Evolutionary conservation across 2,329 filamentous ascomycete genomes (phyloP).

Genomic region (Cephalotrichum gorgonifer): DNA sequence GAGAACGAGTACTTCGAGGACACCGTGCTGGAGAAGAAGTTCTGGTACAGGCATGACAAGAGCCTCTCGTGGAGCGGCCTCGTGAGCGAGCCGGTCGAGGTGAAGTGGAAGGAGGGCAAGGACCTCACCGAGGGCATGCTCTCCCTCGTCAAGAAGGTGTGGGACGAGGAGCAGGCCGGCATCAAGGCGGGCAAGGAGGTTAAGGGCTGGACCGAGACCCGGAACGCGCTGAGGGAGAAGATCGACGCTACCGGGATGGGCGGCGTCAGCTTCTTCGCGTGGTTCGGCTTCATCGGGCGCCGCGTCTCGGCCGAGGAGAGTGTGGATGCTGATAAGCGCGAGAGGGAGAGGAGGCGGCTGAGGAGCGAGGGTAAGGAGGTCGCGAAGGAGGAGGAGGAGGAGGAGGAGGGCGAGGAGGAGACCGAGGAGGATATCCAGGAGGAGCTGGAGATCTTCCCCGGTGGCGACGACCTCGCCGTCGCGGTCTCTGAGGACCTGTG

Average conservation of each 20-base stretch:
- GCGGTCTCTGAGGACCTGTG: constrained; percentile 79
- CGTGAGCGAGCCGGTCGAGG: constrained; percentile 79
- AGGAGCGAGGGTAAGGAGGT: constrained; percentile 38
- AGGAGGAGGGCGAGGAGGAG: constrained; percentile 46
- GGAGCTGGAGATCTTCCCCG: constrained; percentile 76
- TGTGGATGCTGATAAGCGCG: constrained; percentile 46
- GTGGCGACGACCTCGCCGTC: constrained; percentile 73
- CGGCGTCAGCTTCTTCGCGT: constrained; percentile 73
- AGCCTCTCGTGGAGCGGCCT: constrained; percentile 62
- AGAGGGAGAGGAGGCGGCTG: constrained; percentile 43
- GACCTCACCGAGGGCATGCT: constrained; percentile 77
- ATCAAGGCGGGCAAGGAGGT: constrained; percentile 22
- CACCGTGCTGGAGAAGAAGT: constrained; percentile 75
- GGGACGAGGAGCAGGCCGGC: constrained; percentile 47
- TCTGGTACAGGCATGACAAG: constrained; percentile 67
- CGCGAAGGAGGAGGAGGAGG: constrained; percentile 37
- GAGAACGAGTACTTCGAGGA: constrained; percentile 78
- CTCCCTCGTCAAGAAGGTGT: constrained; percentile 60
- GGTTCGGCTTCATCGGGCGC: constrained; percentile 70
- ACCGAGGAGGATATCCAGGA: constrained; percentile 53
- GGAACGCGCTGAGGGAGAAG: constrained; percentile 41
- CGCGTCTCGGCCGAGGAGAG: constrained; percentile 66
- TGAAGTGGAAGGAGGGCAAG: constrained; percentile 78
- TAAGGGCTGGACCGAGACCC: constrained; percentile 31
- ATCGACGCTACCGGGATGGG: constrained; percentile 52